These are phyloP conservation scores for Carallia brachiata DNA, from an alignment of 345 rosid genomes.

Conservation along the genomic window DNA sequence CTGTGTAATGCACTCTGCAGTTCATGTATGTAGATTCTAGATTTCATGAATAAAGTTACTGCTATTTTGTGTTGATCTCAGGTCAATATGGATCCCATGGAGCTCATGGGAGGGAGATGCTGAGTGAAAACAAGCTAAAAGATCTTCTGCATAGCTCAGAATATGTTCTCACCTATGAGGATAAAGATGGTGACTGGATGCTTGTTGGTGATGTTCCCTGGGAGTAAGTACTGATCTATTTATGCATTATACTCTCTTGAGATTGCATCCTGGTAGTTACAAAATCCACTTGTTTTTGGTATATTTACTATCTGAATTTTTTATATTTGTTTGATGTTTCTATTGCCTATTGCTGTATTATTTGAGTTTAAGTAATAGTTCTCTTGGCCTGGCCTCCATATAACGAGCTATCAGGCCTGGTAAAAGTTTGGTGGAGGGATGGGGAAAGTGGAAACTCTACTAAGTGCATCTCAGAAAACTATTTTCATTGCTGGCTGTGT, in stretches of 20 bases:
- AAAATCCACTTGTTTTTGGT: not conserved
- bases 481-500: too few species aligned
- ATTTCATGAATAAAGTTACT: constrained; percentile 20
- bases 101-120: constrained; percentile 26
- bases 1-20: not conserved
- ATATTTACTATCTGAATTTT: not conserved
- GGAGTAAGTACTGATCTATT: constrained; percentile 25
- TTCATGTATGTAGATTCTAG: constrained; percentile 1
- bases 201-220: constrained; percentile 41
- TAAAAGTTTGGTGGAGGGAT: too few species aligned
- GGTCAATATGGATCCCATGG: constrained; percentile 36
- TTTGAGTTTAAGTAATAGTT: too few species aligned
- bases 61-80: constrained; percentile 20
- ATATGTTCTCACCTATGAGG: constrained; percentile 34
- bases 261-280: too few species aligned
- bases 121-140: constrained; percentile 31
- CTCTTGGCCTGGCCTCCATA: too few species aligned
- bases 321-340: not conserved
- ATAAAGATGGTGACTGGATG: constrained; percentile 40
- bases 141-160: constrained; percentile 33
- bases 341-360: too few species aligned
- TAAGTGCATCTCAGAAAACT: too few species aligned
- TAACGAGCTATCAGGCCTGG: too few species aligned
- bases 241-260: not conserved
- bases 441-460: too few species aligned